Percentiles rank a stretch among this genome's conserved stretches.
Evolutionary conservation across 2,329 filamentous ascomycete genomes (phyloP).

Genomic region (Biscogniauxia mediterranea): DNA sequence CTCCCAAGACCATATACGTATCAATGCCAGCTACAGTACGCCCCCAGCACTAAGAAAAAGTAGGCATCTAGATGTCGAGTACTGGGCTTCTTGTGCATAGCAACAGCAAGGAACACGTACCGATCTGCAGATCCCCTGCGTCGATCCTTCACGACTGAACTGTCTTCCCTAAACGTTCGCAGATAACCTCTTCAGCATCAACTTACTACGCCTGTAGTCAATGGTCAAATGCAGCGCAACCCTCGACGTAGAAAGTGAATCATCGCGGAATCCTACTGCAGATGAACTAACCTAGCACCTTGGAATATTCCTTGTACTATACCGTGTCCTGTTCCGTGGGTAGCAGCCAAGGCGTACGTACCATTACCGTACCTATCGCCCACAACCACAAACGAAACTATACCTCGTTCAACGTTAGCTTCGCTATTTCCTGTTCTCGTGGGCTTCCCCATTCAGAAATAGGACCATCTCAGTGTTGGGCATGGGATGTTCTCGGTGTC

Average conservation of each 20-base stretch:
- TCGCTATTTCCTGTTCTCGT: background rate
- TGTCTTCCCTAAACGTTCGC: background rate
- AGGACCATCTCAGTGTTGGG: background rate
- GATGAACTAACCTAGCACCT: background rate
- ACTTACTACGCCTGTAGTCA: background rate
- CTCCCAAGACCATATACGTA: background rate
- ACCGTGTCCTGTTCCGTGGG: background rate
- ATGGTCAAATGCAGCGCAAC: background rate
- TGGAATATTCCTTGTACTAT: background rate
- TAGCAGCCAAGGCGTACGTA: background rate
- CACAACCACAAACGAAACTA: no score
- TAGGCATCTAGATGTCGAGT: no score
- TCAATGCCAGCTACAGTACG: no score
- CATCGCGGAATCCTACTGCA: background rate
- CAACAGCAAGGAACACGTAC: background rate
- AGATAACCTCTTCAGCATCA: background rate
- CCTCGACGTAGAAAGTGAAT: background rate
- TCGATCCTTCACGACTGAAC: slow-evolving; percentile 1
- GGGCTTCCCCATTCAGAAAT: no score
- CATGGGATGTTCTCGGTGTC: background rate
- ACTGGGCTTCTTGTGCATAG: background rate
- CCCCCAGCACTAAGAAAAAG: no score
- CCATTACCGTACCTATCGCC: no score
- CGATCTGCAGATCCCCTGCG: background rate
- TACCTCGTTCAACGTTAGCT: background rate